Evolutionary conservation across 2,329 filamentous ascomycete species (phyloP).

Genomic region (Exophiala calicioides): DNA sequence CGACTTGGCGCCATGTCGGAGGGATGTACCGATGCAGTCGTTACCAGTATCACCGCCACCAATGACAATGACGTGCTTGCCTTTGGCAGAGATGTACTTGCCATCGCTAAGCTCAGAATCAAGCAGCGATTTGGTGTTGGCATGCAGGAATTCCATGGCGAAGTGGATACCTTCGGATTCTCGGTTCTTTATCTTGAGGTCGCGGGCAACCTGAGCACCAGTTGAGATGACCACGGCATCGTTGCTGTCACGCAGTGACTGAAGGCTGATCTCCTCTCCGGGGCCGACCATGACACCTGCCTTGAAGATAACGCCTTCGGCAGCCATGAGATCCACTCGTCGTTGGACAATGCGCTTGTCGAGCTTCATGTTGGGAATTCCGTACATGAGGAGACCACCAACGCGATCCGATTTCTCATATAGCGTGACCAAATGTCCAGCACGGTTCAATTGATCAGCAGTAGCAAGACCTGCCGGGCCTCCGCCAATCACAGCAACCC

Average conservation of each 20-base stretch:
- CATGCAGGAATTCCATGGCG: conserved; percentile 96
- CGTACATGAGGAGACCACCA: conserved; percentile 95
- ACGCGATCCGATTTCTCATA: conserved; percentile 90
- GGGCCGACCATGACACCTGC: conserved; percentile 77
- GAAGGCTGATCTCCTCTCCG: conserved; percentile 65
- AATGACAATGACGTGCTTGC: conserved; percentile 94
- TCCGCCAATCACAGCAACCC: conserved; percentile 83
- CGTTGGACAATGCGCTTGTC: conserved; percentile 97
- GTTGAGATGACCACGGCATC: conserved; percentile 90
- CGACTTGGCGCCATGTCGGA: conserved; percentile 92
- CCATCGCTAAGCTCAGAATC: conserved; percentile 85
- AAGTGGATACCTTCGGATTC: conserved; percentile 89
- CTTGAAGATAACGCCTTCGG: conserved; percentile 82
- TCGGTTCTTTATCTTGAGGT: conserved; percentile 86
- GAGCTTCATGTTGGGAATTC: conserved; percentile 99
- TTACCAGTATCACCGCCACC: conserved; percentile 97
- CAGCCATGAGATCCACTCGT: conserved; percentile 90
- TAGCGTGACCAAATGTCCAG: conserved; percentile 83
- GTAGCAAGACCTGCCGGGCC: conserved; percentile 87
- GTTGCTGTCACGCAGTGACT: conserved; percentile 70
- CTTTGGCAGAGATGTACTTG: conserved; percentile 89
- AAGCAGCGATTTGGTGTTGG: conserved; percentile 95
- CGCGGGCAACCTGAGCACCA: conserved; percentile 88
- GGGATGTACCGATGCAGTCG: conserved; percentile 94
- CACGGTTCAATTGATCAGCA: conserved; percentile 92